phyloP scores from a whole-genome alignment of 441 rosid species.

The Pelargonium cotyledonis region DNA sequence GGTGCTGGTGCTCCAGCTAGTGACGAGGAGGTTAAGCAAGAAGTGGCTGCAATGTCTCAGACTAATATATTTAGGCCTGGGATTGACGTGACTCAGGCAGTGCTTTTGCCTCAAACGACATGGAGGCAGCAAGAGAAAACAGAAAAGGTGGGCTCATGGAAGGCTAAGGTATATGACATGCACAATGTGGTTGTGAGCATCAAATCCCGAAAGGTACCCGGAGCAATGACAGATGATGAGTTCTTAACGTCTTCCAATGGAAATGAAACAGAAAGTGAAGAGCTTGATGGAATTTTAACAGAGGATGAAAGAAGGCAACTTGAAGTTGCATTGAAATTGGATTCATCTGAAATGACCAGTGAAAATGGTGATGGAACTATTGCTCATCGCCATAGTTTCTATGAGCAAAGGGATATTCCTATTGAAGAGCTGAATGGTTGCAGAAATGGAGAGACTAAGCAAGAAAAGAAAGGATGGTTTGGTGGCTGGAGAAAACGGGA shows the following conservation, averaged over 20 bases:
- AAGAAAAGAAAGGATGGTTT: constrained; percentile 94
- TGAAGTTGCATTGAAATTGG: constrained; percentile 76
- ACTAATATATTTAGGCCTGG: constrained; percentile 93
- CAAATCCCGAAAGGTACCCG: constrained; percentile 85
- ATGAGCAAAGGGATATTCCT: constrained; percentile 74
- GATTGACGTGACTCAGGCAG: constrained; percentile 89
- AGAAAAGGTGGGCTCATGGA: constrained; percentile 86
- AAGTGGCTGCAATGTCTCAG: constrained; percentile 84
- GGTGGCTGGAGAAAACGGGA: constrained; percentile 90
- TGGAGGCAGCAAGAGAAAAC: constrained; percentile 96
- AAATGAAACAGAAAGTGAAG: constrained; percentile 70
- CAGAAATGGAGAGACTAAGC: constrained; percentile 48
- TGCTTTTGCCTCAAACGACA: constrained; percentile 70
- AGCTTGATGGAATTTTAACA: constrained; percentile 60
- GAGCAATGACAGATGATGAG: constrained; percentile 93
- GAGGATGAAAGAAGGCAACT: constrained; percentile 91
- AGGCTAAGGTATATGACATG: constrained; percentile 92
- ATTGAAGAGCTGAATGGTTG: constrained; percentile 43
- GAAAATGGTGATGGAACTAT: constrained; percentile 53
- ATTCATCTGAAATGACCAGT: constrained; percentile 45
- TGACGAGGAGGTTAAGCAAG: constrained; percentile 79
- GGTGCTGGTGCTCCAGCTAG: constrained; percentile 73
- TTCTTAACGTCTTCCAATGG: constrained; percentile 60
- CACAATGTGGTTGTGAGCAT: constrained; percentile 91
- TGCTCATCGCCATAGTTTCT: constrained; percentile 64